Percentiles rank a stretch among this genome's conserved stretches.
phyloP scores from a whole-genome alignment of 2,329 filamentous ascomycete genomes.

The Arthrinium puccinioides region DNA sequence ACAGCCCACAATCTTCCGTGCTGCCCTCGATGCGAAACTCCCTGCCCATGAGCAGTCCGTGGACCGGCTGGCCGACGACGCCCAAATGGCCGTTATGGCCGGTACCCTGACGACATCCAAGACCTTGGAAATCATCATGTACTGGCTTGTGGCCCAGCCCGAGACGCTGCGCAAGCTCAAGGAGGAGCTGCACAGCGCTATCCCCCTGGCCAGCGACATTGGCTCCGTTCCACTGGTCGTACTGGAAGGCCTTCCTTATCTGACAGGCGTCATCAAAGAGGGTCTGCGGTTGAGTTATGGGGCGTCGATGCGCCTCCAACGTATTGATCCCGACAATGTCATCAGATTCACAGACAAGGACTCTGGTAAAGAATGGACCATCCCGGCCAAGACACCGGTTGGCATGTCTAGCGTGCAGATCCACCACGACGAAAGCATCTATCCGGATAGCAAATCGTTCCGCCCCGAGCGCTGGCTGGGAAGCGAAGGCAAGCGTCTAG shows the following conservation, averaged over 20 bases:
- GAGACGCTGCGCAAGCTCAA: not conserved
- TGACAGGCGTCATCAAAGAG: conserved; percentile 44
- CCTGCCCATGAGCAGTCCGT: not conserved
- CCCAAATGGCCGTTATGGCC: not conserved
- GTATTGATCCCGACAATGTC: conserved; percentile 33
- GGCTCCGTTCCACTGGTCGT: not conserved
- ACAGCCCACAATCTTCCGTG: not conserved
- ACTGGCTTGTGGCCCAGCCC: not conserved
- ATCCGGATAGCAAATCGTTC: conserved; percentile 24
- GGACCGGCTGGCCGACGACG: not conserved
- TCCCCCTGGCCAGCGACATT: not conserved
- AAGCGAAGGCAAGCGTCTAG: not conserved
- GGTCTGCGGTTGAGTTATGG: conserved; percentile 40
- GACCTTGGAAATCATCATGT: not conserved
- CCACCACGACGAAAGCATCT: conserved; percentile 25
- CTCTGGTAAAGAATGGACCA: conserved; percentile 18
- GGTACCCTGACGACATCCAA: not conserved
- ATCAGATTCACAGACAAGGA: conserved; percentile 20
- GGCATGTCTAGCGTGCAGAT: conserved; percentile 30
- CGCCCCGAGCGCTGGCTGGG: conserved; percentile 21
- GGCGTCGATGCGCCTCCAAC: conserved; percentile 38
- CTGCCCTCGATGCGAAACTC: not conserved
- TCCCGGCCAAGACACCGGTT: conserved; percentile 26
- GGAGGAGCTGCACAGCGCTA: not conserved
- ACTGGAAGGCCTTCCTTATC: conserved; percentile 31